Evolutionary conservation across 805 yeast genomes (phyloP), one percentile per base, ranked within the genome.

Genomic region (Lipomyces mesembrius): DNA sequence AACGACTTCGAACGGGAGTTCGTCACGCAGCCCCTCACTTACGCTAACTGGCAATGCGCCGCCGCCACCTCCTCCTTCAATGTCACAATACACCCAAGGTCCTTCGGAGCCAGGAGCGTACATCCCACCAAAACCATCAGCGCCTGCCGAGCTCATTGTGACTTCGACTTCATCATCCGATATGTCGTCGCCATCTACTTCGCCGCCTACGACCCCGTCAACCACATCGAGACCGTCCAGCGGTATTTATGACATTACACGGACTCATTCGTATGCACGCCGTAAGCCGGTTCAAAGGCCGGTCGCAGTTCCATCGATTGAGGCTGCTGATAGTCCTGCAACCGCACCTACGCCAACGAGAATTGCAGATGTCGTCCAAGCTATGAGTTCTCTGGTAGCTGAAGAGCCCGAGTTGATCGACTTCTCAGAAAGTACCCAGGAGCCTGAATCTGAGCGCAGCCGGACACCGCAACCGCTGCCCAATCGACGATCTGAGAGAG

Each of bases 41-140:
- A 17, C 57, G n/a, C 43, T 34, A 54, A 54, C 57, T 20, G 37
- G 34, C 8, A 34, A 20, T 29, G 57, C 37, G n/a, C 57, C 61
- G 22, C 63, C 62, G n/a, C 64, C 69, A 12, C 69, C 66, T 17
- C 67, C 69, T 3, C 64, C 63, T 5, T 59, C 62, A 17, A 14
- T 53, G 8, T 57, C 58, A 9, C 53, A 62, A 35, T 63, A 63
- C 61, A 39, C 55, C n/a, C 27, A 60, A 7, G 32, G 35, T 4
- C 69, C 66, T n/a, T 54, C 64, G 12, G 51, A 53, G 27, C 66
- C 66, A 2, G 49, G 59, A 4, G 61, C 61, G 46, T 63, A 63
- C 32, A 12, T 55, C 35, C 32, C 63, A 25, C 63, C 63, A 57
- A 22, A 63, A 6, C 14, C 43, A 27, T 60, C 32, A 57, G 29